A percentile compares a stretch with the other conserved stretches of the same genome.
Conservation (phyloP, 2,329 filamentous ascomycete species). For the Cyanodermella asteris region DNA sequence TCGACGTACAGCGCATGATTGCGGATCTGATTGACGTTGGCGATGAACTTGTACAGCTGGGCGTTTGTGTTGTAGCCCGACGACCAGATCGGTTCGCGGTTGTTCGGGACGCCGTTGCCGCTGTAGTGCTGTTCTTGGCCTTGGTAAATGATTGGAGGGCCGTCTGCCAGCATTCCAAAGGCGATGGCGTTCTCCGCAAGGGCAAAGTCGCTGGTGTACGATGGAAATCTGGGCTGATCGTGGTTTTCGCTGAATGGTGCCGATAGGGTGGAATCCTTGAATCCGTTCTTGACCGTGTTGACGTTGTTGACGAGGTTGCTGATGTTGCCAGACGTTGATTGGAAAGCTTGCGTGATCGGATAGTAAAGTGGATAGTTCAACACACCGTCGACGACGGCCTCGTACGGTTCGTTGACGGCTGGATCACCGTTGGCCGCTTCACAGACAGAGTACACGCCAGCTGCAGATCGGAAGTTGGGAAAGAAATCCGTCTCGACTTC, state of each 20-base stretch:
- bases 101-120: conserved; percentile 25
- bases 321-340: conserved; percentile 15
- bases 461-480: conserved; percentile 28
- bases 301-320: conserved; percentile 15
- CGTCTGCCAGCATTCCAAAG: conserved; percentile 38
- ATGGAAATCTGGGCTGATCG: conserved; percentile 32
- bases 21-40: conserved; percentile 27
- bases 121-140: conserved; percentile 41
- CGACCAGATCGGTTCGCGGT: conserved; percentile 37
- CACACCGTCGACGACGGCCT: conserved; percentile 21
- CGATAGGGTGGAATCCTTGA: conserved; percentile 22
- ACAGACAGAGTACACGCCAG: conserved; percentile 37
- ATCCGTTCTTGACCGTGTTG: conserved; percentile 12
- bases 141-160: conserved; percentile 43
- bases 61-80: conserved; percentile 25
- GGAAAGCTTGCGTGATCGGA: conserved; percentile 16
- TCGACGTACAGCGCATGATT: conserved; percentile 19
- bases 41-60: conserved; percentile 28
- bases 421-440: conserved; percentile 37
- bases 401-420: conserved; percentile 29
- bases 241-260: conserved; percentile 38
- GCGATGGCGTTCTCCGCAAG: conserved; percentile 39
- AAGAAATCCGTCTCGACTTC: conserved; percentile 39
- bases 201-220: conserved; percentile 27
- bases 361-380: conserved; percentile 37